A percentile compares a stretch with the other conserved stretches of the same genome.
Evolutionary conservation across 2,329 filamentous ascomycete species (phyloP).

Genomic region (Cercospora citrullina): DNA sequence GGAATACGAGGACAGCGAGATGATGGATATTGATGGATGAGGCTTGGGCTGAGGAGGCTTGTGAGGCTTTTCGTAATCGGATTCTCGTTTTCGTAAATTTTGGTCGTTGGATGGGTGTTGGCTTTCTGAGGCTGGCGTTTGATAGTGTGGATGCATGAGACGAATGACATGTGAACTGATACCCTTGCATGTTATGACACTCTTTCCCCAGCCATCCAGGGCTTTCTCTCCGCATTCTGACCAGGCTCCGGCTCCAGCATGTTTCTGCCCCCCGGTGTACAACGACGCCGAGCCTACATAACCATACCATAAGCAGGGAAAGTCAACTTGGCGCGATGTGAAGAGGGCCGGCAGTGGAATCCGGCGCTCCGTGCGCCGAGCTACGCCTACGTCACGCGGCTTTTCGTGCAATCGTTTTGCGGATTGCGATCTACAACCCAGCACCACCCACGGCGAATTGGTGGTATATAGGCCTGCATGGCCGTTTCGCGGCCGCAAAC

Average conservation of each 20-base stretch:
- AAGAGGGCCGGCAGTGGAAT: not conserved
- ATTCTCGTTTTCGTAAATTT: not conserved
- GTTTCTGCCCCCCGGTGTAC: not conserved
- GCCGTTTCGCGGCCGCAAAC: not conserved
- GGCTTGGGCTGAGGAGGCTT: not conserved
- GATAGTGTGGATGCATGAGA: not conserved
- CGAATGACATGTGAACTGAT: not conserved
- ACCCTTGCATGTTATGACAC: not conserved
- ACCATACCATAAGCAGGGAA: not conserved
- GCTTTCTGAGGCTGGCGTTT: not conserved
- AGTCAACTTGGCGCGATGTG: not conserved
- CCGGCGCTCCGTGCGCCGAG: not conserved
- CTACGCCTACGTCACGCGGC: not conserved
- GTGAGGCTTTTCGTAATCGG: not conserved
- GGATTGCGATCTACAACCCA: conserved; percentile 7
- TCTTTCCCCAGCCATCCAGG: not conserved
- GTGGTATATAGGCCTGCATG: not conserved
- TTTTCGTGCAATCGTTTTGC: conserved; percentile 1
- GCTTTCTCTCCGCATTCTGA: not conserved
- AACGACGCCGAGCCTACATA: not conserved
- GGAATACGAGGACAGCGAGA: conserved; percentile 30
- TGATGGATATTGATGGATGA: conserved; percentile 31
- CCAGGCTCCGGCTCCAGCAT: not conserved
- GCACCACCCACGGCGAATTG: not conserved
- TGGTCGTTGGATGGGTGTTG: not conserved